phyloP scores from a whole-genome alignment of 805 yeast genomes.

The Candida namnaoensis region DNA sequence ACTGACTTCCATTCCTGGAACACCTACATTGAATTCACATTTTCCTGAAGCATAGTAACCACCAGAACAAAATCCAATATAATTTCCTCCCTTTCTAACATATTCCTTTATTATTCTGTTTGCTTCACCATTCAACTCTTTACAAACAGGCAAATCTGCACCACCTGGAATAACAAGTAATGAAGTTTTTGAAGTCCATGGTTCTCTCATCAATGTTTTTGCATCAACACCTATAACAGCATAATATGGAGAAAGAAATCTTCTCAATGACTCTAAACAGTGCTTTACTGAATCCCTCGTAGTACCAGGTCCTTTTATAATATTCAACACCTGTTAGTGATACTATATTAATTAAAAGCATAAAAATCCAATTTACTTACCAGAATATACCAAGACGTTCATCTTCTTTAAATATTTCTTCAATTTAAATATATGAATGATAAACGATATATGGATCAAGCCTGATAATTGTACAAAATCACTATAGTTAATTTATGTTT shows the following conservation, averaged over 20 bases:
- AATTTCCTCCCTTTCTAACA: slow-evolving; percentile 74
- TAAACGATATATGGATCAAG: too few species aligned
- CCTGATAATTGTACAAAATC: too few species aligned
- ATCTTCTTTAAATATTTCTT: too few species aligned
- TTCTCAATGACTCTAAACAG: slow-evolving; percentile 66
- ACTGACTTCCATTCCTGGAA: slow-evolving; percentile 62
- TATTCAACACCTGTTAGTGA: neutral
- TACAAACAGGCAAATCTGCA: slow-evolving; percentile 85
- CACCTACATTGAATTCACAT: slow-evolving; percentile 80
- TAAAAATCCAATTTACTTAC: slow-evolving; percentile 14
- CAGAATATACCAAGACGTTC: slow-evolving; percentile 71
- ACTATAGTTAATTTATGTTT: too few species aligned
- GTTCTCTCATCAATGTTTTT: slow-evolving; percentile 59
- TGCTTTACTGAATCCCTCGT: slow-evolving; percentile 83
- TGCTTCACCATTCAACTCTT: slow-evolving; percentile 61
- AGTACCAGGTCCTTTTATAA: slow-evolving; percentile 58
- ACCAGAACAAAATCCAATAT: slow-evolving; percentile 91
- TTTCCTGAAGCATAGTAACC: slow-evolving; percentile 73
- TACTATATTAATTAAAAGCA: too few species aligned
- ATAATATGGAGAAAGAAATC: slow-evolving; percentile 76
- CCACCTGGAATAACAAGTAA: slow-evolving; percentile 92
- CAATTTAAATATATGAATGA: too few species aligned
- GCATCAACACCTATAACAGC: slow-evolving; percentile 73
- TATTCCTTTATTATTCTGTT: slow-evolving; percentile 51
- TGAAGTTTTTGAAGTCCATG: slow-evolving; percentile 80